Conservation (phyloP, 2,329 filamentous ascomycete species). For the Leptographium flavum region DNA sequence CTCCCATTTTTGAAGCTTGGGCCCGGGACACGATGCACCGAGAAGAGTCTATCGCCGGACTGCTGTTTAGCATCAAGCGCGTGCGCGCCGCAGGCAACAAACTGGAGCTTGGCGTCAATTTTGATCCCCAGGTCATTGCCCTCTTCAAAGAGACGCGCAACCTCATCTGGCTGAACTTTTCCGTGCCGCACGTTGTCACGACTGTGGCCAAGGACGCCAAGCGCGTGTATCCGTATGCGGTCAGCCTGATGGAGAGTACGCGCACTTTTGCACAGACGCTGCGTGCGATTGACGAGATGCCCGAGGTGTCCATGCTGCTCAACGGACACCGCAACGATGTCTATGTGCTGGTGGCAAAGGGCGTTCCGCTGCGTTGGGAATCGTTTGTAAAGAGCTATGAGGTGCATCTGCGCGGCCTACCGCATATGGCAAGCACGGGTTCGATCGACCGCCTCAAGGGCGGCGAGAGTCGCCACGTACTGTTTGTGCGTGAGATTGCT, state of each 20-base stretch:
- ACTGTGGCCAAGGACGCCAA: slow-evolving; percentile 98
- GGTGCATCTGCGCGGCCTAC: slow-evolving; percentile 59
- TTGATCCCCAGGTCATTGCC: slow-evolving; percentile 92
- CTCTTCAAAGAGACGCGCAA: slow-evolving; percentile 98
- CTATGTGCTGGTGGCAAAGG: slow-evolving; percentile 69
- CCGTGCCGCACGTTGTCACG: slow-evolving; percentile 85
- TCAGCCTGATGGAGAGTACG: slow-evolving; percentile 98
- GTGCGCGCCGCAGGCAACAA: slow-evolving; percentile 83
- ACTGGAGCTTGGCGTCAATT: slow-evolving; percentile 85
- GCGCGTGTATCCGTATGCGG: slow-evolving; percentile 91
- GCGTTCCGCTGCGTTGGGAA: slow-evolving; percentile 86
- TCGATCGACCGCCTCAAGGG: slow-evolving; percentile 36
- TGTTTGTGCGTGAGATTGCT: slow-evolving; percentile 91
- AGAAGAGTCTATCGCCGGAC: slow-evolving; percentile 81
- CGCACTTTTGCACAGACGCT: slow-evolving; percentile 81
- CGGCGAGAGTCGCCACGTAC: slow-evolving; percentile 82
- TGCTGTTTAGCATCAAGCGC: slow-evolving; percentile 77
- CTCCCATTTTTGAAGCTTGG: slow-evolving; percentile 92
- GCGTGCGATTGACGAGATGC: slow-evolving; percentile 71
- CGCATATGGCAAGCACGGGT: slow-evolving; percentile 39
- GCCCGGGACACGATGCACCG: slow-evolving; percentile 76
- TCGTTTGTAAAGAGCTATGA: slow-evolving; percentile 97
- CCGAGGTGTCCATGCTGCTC: slow-evolving; percentile 72
- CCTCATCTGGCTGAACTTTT: slow-evolving; percentile 85
- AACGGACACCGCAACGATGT: slow-evolving; percentile 88